Base-by-base conservation (phyloP, 2,329 filamentous ascomycete species). In the Fusarium nisikadoi region DNA sequence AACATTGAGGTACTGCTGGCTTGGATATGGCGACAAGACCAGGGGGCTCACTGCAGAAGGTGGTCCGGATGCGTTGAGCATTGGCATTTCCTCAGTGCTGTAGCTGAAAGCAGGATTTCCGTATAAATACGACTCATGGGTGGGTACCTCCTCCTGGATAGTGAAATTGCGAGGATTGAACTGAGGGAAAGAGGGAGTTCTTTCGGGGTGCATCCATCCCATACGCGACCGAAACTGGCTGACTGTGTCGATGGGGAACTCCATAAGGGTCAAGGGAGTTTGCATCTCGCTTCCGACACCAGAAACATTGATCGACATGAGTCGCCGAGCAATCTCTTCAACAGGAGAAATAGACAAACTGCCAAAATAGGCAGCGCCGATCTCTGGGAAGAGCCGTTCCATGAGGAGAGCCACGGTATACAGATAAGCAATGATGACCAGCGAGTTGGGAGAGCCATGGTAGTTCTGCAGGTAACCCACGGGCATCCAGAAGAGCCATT, bases 401-500 rank as follows among this genome's bases (percentile, higher is more conserved):
- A 98, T 89, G 42, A 94, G 90, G 66, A 98, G 86, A 7, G 94
- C 94, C 23, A 94, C 90, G 1, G 94, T 95, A 83, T 97, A 98
- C 81, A 97, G 94, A 79, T 98, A 93, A 16, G 94, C 93, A 60
- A 98, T 91, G 70, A 97, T 91, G 57, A 97, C 87, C 73, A 98
- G 86, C 3, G 94, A 92, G 66, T 90, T 93, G 29, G 93, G 88
- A 73, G 95, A 94, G 39, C 90, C 89, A 55, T 92, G 90, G 50
- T 91, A 92, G 72, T 91, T 90, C 79, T 95, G 92, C 31, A 98
- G 87, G 76, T 95, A 92, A 73, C 91, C 90, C 38, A 97, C 91
- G 2, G 96, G 96, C 61, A 97, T 90, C 94, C 95, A 98, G 83
- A 98, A 97, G 20, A 98, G 89, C 94, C 95, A 98, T 75, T 93